These are phyloP conservation scores for Hygrophoropsis aurantiaca DNA, from an alignment of 768 basidiomycete species.

Conservation along the genomic window DNA sequence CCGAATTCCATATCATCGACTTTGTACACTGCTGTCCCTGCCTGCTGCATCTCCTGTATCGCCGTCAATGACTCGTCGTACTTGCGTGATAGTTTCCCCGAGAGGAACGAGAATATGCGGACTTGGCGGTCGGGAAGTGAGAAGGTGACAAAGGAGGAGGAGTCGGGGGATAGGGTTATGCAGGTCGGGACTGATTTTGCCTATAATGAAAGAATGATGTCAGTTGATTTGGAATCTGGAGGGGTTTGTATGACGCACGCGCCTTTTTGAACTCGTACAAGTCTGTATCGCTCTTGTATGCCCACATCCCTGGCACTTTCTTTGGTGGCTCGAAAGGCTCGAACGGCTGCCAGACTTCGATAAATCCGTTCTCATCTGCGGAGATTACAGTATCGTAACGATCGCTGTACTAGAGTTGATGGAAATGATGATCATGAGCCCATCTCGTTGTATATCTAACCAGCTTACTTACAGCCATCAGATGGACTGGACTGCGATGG, in stretches of 20 bases:
- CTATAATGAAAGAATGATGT: slow-evolving; percentile 44
- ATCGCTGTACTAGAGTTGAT: slow-evolving; percentile 91
- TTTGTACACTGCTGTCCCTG: slow-evolving; percentile 87
- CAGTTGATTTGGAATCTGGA: slow-evolving; percentile 1
- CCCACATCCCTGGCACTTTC: slow-evolving; percentile 79
- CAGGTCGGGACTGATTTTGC: slow-evolving; percentile 91
- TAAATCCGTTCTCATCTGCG: slow-evolving; percentile 90
- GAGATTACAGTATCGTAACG: slow-evolving; percentile 90
- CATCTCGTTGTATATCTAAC: not conserved
- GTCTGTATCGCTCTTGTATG: slow-evolving; percentile 88
- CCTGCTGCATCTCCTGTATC: slow-evolving; percentile 98
- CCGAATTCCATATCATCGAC: slow-evolving; percentile 99
- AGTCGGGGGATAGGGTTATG: slow-evolving; percentile 87
- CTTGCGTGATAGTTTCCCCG: slow-evolving; percentile 85
- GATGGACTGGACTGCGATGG: slow-evolving; percentile 86
- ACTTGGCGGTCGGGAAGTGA: slow-evolving; percentile 93
- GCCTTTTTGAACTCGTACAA: slow-evolving; percentile 99
- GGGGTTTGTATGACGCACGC: slow-evolving; percentile 8
- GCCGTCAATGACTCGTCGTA: slow-evolving; percentile 94
- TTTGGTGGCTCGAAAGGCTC: slow-evolving; percentile 88
- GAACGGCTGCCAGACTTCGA: slow-evolving; percentile 93
- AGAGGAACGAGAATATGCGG: slow-evolving; percentile 88
- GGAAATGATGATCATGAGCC: no score
- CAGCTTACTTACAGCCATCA: slow-evolving; percentile 71
- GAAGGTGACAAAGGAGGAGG: slow-evolving; percentile 88